Evolutionary conservation across 2,329 filamentous ascomycete genomes (phyloP), one percentile per base, ranked within the genome.

Genomic region (Xylariaceae sp.): DNA sequence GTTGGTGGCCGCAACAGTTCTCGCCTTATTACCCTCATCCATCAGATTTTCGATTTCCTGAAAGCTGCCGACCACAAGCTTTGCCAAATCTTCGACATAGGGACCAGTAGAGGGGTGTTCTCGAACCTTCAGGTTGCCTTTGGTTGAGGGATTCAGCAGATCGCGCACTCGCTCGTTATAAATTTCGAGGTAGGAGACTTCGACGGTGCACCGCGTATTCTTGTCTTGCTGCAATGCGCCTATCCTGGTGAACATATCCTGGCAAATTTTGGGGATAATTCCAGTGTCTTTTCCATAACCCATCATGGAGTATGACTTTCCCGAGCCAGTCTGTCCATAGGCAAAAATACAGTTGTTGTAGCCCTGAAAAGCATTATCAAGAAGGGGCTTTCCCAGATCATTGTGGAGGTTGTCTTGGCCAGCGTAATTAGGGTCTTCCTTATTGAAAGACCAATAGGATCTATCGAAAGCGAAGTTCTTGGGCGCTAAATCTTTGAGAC

Each of bases 301-400:
- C 93, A 98, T 98, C 92, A 98, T 98, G 23, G 91, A 96, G 68
- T 98, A 98, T 14, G 90, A 96, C 72, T 98, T 98, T 69, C 93
- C 93, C 1, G 93, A 97, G 56, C 93, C 93, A 2, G 93, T 98
- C 73, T 98, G 93, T 16, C 93, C 93, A 64, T 98, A 98, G 12
- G 93, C 93, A 65, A 98, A 98, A 63, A 98, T 98, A 76, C 93
- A 98, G 68, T 97, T 98, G 75, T 98, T 97, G 74, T 97, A 98
- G 36, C 93, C 93, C 61, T 92, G 83, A 64, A 98, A 98, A 16
- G 93, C 93, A 79, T 98, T 98, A 72, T 98, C 92, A 56, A 98
- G 78, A 47, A 98, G 77, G 42, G 93, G 93, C 57, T 83, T 81
- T 52, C 93, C 93, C 52, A 98, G 72, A 64, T 97, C 93, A 43